phyloP scores from a whole-genome alignment of 169 alveolate species.

The Plasmodium relictum region DNA sequence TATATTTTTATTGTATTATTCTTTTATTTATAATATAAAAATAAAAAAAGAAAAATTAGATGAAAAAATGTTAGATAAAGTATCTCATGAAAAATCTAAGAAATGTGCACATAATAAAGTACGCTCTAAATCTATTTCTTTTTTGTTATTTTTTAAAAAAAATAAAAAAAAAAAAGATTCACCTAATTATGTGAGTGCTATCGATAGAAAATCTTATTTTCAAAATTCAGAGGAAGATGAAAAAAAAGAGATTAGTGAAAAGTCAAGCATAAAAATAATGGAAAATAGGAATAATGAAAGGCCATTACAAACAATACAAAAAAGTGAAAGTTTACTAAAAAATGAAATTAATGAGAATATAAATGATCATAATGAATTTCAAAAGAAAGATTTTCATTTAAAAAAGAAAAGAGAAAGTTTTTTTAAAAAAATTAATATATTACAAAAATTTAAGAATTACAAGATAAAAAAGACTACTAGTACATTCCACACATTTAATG shows the following conservation, averaged over 20 bases:
- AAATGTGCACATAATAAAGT: conserved; percentile 11
- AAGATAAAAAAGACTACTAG: conserved; percentile 62
- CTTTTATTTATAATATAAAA: too few species aligned
- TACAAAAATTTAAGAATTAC: conserved; percentile 61
- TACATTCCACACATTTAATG: conserved; percentile 22
- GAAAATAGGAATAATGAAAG: not conserved
- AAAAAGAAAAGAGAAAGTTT: conserved; percentile 74
- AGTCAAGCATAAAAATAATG: not conserved
- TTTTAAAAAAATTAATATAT: conserved; percentile 67
- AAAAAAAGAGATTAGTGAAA: conserved; percentile 9
- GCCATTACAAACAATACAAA: not conserved
- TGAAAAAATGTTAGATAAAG: conserved; percentile 26
- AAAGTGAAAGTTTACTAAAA: not conserved
- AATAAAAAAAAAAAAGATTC: conserved; percentile 24
- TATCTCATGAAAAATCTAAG: conserved; percentile 5
- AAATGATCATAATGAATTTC: not conserved
- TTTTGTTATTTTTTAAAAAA: conserved; percentile 57
- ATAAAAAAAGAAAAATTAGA: too few species aligned
- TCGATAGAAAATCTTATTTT: conserved; percentile 7
- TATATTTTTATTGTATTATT: not conserved
- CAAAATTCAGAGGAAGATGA: conserved; percentile 8
- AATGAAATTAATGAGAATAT: not conserved
- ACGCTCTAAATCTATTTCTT: conserved; percentile 42
- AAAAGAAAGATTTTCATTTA: conserved; percentile 12
- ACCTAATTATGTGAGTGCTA: conserved; percentile 21